Evolutionary conservation across 2,329 filamentous ascomycete species (phyloP).

Genomic region (Stemphylium beticola): DNA sequence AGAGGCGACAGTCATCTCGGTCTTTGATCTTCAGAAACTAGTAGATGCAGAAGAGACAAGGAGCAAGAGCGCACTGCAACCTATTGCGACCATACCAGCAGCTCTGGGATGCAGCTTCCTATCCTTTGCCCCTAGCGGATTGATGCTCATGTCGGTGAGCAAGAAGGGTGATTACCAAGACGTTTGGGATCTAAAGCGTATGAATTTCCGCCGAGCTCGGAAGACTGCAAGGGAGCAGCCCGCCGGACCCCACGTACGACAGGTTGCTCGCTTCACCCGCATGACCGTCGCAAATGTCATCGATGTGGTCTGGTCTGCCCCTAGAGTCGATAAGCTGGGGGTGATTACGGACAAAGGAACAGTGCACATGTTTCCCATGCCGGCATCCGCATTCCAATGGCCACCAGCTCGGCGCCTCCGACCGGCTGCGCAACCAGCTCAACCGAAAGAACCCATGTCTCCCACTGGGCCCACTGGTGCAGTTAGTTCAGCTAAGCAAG

Average conservation of each 20-base stretch:
- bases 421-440: slow-evolving; percentile 30
- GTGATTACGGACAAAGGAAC: slow-evolving; percentile 96
- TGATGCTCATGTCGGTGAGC: slow-evolving; percentile 79
- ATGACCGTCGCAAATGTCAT: slow-evolving; percentile 91
- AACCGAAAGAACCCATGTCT: slow-evolving; percentile 41
- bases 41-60: slow-evolving; percentile 55
- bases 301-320: slow-evolving; percentile 85
- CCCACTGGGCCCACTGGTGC: slow-evolving; percentile 41
- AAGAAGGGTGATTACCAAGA: slow-evolving; percentile 83
- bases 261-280: slow-evolving; percentile 86
- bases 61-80: slow-evolving; percentile 61
- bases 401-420: slow-evolving; percentile 68
- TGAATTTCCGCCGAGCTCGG: slow-evolving; percentile 53
- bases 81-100: slow-evolving; percentile 73
- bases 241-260: slow-evolving; percentile 66
- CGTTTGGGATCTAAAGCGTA: slow-evolving; percentile 78
- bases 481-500: slow-evolving; percentile 51
- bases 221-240: slow-evolving; percentile 39
- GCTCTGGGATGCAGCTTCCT: slow-evolving; percentile 80
- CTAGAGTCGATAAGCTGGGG: slow-evolving; percentile 80
- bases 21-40: slow-evolving; percentile 72
- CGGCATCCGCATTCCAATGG: slow-evolving; percentile 83
- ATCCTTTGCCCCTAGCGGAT: slow-evolving; percentile 75
- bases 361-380: slow-evolving; percentile 88
- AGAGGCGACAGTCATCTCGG: slow-evolving; percentile 76